Percentiles rank a stretch among this genome's conserved stretches.
phyloP scores from a whole-genome alignment of 2,329 filamentous ascomycete genomes.

The Ustilaginoidea virens region DNA sequence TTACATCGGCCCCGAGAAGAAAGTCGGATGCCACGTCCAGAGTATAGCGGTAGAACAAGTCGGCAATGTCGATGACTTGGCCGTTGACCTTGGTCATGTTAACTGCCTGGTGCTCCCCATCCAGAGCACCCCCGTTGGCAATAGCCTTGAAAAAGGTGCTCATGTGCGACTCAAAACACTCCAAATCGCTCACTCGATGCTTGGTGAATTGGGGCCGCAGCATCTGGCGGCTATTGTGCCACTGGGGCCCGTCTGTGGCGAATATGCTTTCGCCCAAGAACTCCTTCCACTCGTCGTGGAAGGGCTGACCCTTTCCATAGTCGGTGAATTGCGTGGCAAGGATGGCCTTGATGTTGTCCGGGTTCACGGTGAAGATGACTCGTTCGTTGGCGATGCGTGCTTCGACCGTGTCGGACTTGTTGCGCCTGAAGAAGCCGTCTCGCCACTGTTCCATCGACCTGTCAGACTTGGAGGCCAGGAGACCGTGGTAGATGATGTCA shows the following conservation, averaged over 20 bases:
- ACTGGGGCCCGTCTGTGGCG: slow-evolving; percentile 66
- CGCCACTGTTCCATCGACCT: slow-evolving; percentile 48
- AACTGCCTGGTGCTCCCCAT: slow-evolving; percentile 47
- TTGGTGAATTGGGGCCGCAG: slow-evolving; percentile 78
- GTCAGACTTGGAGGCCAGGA: slow-evolving; percentile 36
- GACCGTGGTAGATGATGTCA: slow-evolving; percentile 44
- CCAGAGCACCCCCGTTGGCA: slow-evolving; percentile 37
- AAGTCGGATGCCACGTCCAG: slow-evolving; percentile 81
- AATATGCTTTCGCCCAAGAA: slow-evolving; percentile 45
- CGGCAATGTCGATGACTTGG: slow-evolving; percentile 49
- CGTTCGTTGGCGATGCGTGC: slow-evolving; percentile 34
- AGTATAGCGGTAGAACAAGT: slow-evolving; percentile 73
- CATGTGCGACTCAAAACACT: slow-evolving; percentile 68
- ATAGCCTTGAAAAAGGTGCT: slow-evolving; percentile 57
- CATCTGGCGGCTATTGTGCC: slow-evolving; percentile 69
- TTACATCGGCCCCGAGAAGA: slow-evolving; percentile 62
- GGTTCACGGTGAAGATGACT: slow-evolving; percentile 33
- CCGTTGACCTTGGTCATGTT: slow-evolving; percentile 47
- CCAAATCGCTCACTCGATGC: slow-evolving; percentile 67
- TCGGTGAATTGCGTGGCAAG: slow-evolving; percentile 41
- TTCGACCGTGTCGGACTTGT: slow-evolving; percentile 43
- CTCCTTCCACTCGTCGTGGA: slow-evolving; percentile 26
- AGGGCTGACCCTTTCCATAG: slow-evolving; percentile 29
- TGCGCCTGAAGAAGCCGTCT: slow-evolving; percentile 26
- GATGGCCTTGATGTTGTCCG: slow-evolving; percentile 40